Percentiles rank a stretch among this genome's conserved stretches.
These are phyloP conservation scores for Selenicereus undatus DNA, from an alignment of 148 eudicot genomes.

Conservation along the genomic window DNA sequence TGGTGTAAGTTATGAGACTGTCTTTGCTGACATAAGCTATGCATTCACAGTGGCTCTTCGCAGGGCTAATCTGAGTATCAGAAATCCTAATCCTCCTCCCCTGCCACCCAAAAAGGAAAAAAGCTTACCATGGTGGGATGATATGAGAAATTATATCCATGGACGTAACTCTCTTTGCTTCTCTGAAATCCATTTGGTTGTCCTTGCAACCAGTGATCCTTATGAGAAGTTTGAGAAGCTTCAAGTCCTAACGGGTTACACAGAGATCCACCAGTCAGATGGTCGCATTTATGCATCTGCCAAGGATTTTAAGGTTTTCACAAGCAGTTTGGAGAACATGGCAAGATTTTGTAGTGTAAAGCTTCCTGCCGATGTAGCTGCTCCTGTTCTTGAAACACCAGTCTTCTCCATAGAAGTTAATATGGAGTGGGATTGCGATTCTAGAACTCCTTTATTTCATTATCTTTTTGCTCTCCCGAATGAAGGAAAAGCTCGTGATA, in stretches of 20 bases:
- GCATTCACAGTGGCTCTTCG: conserved; percentile 97
- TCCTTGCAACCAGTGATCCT: conserved; percentile 91
- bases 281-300: conserved; percentile 66
- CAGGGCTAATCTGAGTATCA: conserved; percentile 82
- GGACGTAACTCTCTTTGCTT: conserved; percentile 60
- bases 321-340: conserved; percentile 88
- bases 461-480: conserved; percentile 84
- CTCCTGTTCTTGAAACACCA: conserved; percentile 74
- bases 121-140: conserved; percentile 99
- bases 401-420: conserved; percentile 66
- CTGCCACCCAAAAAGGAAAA: conserved; percentile 82
- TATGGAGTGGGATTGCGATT: conserved; percentile 98
- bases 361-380: conserved; percentile 46
- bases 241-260: conserved; percentile 55
- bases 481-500: conserved; percentile 69
- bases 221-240: conserved; percentile 83
- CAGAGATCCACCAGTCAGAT: conserved; percentile 94
- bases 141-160: conserved; percentile 89
- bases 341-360: conserved; percentile 56
- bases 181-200: conserved; percentile 66
- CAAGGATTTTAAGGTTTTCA: conserved; percentile 72
- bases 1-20: conserved; percentile 93
- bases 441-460: conserved; percentile 86
- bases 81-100: conserved; percentile 65
- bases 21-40: conserved; percentile 87